Conservation (phyloP, 495 filamentous ascomycete genomes). For the Chaetomium tenue region DNA sequence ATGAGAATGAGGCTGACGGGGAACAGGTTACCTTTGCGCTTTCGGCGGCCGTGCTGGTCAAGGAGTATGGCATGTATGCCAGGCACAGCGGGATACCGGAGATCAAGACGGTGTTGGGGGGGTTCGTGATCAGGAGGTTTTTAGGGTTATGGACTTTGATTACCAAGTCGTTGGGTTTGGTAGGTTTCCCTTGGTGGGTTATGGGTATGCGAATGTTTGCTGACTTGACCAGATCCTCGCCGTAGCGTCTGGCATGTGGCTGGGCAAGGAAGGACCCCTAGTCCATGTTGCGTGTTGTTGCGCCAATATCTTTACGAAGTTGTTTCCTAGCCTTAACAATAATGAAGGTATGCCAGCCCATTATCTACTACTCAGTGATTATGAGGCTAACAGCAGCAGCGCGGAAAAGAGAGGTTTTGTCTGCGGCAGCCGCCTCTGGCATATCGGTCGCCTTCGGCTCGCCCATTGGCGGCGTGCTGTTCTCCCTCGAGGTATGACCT, state of each 20-base stretch:
- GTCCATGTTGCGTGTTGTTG: constrained; percentile 98
- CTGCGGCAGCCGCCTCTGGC: constrained; percentile 88
- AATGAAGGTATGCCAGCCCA: constrained; percentile 70
- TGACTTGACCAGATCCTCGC: constrained; percentile 68
- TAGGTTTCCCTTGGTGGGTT: constrained; percentile 44
- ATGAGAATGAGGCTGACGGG: background rate
- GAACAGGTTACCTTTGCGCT: constrained; percentile 73
- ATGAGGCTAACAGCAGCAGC: constrained; percentile 50
- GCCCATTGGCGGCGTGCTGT: constrained; percentile 88
- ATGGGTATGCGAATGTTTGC: background rate
- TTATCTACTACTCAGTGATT: background rate
- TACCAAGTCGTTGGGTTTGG: constrained; percentile 88
- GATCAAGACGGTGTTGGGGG: constrained; percentile 94
- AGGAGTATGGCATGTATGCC: constrained; percentile 80
- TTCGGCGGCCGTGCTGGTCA: constrained; percentile 75
- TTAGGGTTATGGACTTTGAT: constrained; percentile 90
- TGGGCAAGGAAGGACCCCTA: constrained; percentile 96
- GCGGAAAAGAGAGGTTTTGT: constrained; percentile 91
- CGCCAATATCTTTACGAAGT: constrained; percentile 91
- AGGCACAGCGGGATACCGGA: constrained; percentile 97
- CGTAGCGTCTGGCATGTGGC: constrained; percentile 93
- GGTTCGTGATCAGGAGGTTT: constrained; percentile 89
- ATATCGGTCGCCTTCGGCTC: constrained; percentile 98
- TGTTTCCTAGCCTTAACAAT: constrained; percentile 74
- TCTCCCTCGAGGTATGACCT: constrained; percentile 74